Evolutionary conservation across 768 basidiomycete genomes (phyloP), one percentile per base, ranked within the genome.

Genomic region (Sarcomyxa edulis): DNA sequence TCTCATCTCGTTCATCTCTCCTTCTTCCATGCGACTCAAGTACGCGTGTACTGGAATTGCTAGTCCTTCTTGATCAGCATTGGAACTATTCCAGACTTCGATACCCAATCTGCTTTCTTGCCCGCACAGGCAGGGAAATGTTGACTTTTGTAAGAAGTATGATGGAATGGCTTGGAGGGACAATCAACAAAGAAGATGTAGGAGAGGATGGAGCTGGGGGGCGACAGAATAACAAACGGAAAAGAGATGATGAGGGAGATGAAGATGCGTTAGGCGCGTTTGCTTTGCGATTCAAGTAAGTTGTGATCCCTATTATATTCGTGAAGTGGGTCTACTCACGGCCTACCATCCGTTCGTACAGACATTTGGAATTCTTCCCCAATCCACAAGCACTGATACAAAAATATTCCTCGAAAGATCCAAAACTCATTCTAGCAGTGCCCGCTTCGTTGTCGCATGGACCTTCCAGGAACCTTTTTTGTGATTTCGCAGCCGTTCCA

Each of bases 111-210:
- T 98, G 95, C 57, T 74, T 99, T n/a, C 73, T 98, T 26, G 88
- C 88, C 33, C 75, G 84, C 23, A 94, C 92, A 5, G 92, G 85
- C 2, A 77, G 83, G 44, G 95, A 99, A 60, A 95, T 96, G 84
- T 61, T 96, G 24, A 84, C 87, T 1, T 91, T 93, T 53, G 89
- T 96, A 19, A 68, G 93, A 42, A 94, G 89, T 68, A 85, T 98
- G 87, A 95, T 96, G 78, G 96, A 98, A 56, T 98, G 94, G 92
- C 78, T 99, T 46, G 96, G 96, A 7, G 95, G 96, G 1, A 92
- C 89, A 10, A 81, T 96, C 37, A 89, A 83, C 50, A 91, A 91
- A 53, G 90, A 93, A 50, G 92, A 95, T 45, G 85, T 89, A 1
- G 84, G 89, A 2, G 89, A 87, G 55, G 84, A 87, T 21, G 78